These are phyloP conservation scores for Aurantiochytrium sp. DNA, from an alignment of 108 stramenopile species.

Conservation along the genomic window DNA sequence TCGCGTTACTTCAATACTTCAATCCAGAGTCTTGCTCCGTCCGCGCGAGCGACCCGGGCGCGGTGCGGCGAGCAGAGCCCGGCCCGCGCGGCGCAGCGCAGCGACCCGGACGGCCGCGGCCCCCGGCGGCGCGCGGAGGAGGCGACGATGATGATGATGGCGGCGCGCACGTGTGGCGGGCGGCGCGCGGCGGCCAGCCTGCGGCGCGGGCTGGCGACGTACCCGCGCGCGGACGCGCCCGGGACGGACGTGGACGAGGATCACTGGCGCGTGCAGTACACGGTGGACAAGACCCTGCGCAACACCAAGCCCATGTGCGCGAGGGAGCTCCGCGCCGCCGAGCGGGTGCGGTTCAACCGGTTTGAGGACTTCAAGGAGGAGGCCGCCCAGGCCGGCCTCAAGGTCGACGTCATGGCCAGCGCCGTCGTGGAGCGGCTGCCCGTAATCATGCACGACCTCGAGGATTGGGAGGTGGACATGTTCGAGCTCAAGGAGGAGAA, in stretches of 20 bases:
- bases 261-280: neutral
- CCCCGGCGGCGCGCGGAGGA: too few relatives aligned
- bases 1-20: too few relatives aligned
- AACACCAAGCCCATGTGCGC: neutral
- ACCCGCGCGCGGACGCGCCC: neutral
- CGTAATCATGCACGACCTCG: conserved; percentile 6
- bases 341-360: neutral
- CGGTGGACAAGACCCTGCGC: neutral
- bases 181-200: too few relatives aligned
- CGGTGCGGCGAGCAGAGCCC: too few relatives aligned
- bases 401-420: neutral
- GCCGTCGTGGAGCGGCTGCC: conserved; percentile 30
- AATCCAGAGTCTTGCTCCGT: too few relatives aligned
- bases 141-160: too few relatives aligned
- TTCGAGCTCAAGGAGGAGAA: conserved; percentile 10
- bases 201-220: neutral
- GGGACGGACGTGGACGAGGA: neutral
- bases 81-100: too few relatives aligned
- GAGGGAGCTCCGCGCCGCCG: neutral
- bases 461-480: conserved; percentile 23
- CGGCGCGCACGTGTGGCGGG: too few relatives aligned
- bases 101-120: too few relatives aligned
- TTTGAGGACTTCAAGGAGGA: neutral
- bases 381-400: neutral
- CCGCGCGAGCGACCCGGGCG: too few relatives aligned